A percentile compares a stretch with the other conserved stretches of the same genome.
phyloP scores from a whole-genome alignment of 306 rosid genomes.

The Inga laurina region DNA sequence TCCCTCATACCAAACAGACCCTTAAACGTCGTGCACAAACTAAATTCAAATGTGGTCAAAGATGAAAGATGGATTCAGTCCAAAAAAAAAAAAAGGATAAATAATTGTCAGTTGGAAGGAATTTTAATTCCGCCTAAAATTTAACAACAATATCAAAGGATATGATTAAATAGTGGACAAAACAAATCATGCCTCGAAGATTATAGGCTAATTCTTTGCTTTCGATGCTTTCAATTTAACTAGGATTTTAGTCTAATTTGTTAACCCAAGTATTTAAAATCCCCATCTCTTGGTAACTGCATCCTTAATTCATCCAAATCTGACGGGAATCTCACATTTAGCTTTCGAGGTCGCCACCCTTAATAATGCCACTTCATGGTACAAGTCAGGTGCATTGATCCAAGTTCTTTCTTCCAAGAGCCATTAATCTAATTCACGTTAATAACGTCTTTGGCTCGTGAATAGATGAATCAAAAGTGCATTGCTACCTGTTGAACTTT shows the following conservation, averaged over 20 bases:
- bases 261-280: not conserved
- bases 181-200: not conserved
- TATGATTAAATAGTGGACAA: not conserved
- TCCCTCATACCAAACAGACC: not conserved
- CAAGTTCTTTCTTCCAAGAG: too few relatives aligned
- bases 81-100: not conserved
- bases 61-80: not conserved
- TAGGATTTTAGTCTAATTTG: not conserved
- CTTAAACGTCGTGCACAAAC: not conserved
- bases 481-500: not conserved
- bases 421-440: not conserved
- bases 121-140: not conserved
- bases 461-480: not conserved
- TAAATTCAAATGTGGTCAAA: not conserved
- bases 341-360: too few relatives aligned
- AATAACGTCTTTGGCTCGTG: not conserved
- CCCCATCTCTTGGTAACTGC: not conserved
- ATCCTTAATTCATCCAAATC: not conserved
- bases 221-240: not conserved
- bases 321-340: too few relatives aligned
- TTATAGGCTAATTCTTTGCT: not conserved
- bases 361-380: too few relatives aligned
- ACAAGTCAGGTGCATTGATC: too few relatives aligned
- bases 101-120: not conserved
- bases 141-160: not conserved